Evolutionary conservation across 164 flowering plant species (phyloP).

Genomic region (Protea cynaroides): DNA sequence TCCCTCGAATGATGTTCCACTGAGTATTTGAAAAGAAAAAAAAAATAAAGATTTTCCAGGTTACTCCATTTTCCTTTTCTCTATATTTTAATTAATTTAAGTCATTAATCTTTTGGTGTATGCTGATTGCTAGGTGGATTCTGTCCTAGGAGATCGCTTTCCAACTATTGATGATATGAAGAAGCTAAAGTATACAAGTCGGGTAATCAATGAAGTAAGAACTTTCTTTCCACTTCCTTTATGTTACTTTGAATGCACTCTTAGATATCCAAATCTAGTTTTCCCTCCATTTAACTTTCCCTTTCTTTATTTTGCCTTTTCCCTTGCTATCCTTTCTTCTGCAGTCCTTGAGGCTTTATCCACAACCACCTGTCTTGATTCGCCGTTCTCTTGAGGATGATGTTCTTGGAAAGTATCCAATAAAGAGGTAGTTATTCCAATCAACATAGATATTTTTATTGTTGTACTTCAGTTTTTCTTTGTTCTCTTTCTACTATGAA

Average conservation of each 20-base stretch:
- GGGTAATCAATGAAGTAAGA: conserved; percentile 90
- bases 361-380: conserved; percentile 93
- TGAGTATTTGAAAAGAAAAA: neutral
- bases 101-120: neutral
- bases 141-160: conserved; percentile 77
- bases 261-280: neutral
- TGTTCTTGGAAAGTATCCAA: conserved; percentile 72
- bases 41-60: neutral
- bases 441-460: too few relatives aligned
- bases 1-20: neutral
- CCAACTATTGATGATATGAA: conserved; percentile 94
- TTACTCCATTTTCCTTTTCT: neutral
- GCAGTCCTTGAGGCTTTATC: conserved; percentile 91
- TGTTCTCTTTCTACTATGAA: too few relatives aligned
- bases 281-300: neutral
- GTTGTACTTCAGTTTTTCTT: too few relatives aligned
- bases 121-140: conserved; percentile 58
- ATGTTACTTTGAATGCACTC: neutral
- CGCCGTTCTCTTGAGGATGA: conserved; percentile 86
- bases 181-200: conserved; percentile 81
- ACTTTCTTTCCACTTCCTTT: neutral
- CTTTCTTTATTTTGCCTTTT: neutral
- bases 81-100: neutral
- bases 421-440: conserved; percentile 35
- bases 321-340: conserved; percentile 2